These are phyloP conservation scores for Aspergillus sparsus DNA, from an alignment of 495 filamentous ascomycete species.

Conservation along the genomic window DNA sequence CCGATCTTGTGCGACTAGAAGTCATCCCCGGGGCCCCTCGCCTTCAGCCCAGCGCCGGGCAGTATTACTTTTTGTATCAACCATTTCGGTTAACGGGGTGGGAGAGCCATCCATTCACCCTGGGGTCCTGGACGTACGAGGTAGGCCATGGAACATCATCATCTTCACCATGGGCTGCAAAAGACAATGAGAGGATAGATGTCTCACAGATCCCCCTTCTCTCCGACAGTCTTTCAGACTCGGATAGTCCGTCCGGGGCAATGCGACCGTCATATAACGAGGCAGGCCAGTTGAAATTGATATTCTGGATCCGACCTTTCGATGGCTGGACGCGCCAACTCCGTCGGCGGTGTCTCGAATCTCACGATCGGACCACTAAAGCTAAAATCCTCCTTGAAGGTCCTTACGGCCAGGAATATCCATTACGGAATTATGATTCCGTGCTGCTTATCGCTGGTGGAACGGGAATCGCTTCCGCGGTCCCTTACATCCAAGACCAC, in stretches of 20 bases:
- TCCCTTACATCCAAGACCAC: conserved; percentile 53
- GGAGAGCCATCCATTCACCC: conserved; percentile 63
- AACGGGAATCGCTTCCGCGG: conserved; percentile 56
- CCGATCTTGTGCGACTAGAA: conserved; percentile 53
- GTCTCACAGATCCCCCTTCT: conserved; percentile 39
- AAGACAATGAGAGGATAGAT: conserved; percentile 19
- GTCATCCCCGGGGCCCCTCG: conserved; percentile 36
- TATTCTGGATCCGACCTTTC: conserved; percentile 51
- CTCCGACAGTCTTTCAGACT: conserved; percentile 19
- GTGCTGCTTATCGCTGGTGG: conserved; percentile 62
- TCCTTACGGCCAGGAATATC: conserved; percentile 55
- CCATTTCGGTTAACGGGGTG: conserved; percentile 51
- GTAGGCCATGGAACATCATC: background rate
- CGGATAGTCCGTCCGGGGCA: background rate
- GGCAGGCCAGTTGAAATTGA: conserved; percentile 23
- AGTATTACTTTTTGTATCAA: conserved; percentile 60
- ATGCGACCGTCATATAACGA: background rate
- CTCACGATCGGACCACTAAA: conserved; percentile 20
- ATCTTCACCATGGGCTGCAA: background rate
- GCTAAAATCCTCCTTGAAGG: conserved; percentile 55
- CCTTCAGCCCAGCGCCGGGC: conserved; percentile 46
- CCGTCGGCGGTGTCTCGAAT: conserved; percentile 37
- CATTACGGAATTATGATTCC: conserved; percentile 51
- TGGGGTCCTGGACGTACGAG: conserved; percentile 47
- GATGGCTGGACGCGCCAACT: conserved; percentile 52